Conservation (phyloP, 2,329 filamentous ascomycete species). For the Cercospora sp. region DNA sequence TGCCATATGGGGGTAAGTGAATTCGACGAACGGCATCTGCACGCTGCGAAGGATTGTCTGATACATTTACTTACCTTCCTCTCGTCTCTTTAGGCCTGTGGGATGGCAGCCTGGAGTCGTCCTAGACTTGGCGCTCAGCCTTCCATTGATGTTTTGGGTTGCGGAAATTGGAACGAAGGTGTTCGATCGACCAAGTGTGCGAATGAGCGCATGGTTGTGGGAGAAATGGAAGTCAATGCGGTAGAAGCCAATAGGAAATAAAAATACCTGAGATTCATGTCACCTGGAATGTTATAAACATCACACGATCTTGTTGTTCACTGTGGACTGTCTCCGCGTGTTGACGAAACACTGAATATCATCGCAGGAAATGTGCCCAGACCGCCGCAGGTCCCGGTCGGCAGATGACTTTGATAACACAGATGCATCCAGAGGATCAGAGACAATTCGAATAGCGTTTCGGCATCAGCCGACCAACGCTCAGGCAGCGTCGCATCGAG, state of each 20-base stretch:
- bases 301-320: background rate
- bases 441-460: background rate
- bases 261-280: background rate
- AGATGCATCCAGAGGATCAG: background rate
- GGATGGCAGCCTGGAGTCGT: slow-evolving; percentile 26
- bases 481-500: background rate
- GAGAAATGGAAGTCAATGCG: slow-evolving; percentile 16
- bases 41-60: background rate
- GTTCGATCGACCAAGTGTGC: slow-evolving; percentile 27
- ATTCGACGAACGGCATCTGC: background rate
- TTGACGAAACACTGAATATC: background rate
- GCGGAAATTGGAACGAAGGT: slow-evolving; percentile 28
- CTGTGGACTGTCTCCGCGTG: background rate
- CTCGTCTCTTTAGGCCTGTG: background rate
- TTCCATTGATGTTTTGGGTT: slow-evolving; percentile 26
- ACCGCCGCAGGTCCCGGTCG: too few relatives aligned
- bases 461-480: background rate
- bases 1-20: slow-evolving; percentile 12
- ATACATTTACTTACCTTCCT: background rate
- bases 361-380: background rate
- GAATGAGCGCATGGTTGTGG: slow-evolving; percentile 20
- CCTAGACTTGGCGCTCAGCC: slow-evolving; percentile 19
- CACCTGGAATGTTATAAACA: background rate
- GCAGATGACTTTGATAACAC: background rate
- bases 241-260: background rate